phyloP scores from a whole-genome alignment of 306 rosid genomes.

The Casuarina equisetifolia region DNA sequence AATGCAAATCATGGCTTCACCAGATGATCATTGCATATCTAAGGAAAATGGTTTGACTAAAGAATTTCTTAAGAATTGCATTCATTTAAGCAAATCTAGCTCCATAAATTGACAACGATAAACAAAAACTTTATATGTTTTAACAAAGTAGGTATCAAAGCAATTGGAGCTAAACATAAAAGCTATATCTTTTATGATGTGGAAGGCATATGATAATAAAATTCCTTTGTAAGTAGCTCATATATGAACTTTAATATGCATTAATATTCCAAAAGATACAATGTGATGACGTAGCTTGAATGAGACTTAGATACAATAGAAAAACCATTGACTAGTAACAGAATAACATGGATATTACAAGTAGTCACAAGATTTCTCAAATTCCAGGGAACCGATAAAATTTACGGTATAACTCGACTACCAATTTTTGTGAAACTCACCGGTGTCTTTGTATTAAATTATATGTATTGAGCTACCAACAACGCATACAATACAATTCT shows the following conservation, averaged over 20 bases:
- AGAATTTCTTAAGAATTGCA: slow-evolving; percentile 64
- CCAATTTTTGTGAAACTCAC: neutral
- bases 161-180: slow-evolving; percentile 52
- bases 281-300: slow-evolving; percentile 18
- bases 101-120: slow-evolving; percentile 63
- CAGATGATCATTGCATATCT: slow-evolving; percentile 70
- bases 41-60: slow-evolving; percentile 78
- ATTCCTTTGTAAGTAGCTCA: slow-evolving; percentile 83
- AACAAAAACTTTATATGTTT: slow-evolving; percentile 66
- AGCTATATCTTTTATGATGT: slow-evolving; percentile 60
- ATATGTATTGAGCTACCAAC: neutral
- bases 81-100: slow-evolving; percentile 46
- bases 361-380: neutral
- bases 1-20: slow-evolving; percentile 55
- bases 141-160: slow-evolving; percentile 77
- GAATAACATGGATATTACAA: neutral
- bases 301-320: slow-evolving; percentile 18
- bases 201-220: slow-evolving; percentile 67
- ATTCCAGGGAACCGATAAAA: neutral
- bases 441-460: neutral
- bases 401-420: neutral
- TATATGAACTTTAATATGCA: slow-evolving; percentile 77
- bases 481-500: neutral
- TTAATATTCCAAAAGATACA: slow-evolving; percentile 29
- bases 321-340: slow-evolving; percentile 6